Base-by-base conservation (phyloP, 1,284 basidiomycete species). In the Sporisorium graminicola region DNA sequence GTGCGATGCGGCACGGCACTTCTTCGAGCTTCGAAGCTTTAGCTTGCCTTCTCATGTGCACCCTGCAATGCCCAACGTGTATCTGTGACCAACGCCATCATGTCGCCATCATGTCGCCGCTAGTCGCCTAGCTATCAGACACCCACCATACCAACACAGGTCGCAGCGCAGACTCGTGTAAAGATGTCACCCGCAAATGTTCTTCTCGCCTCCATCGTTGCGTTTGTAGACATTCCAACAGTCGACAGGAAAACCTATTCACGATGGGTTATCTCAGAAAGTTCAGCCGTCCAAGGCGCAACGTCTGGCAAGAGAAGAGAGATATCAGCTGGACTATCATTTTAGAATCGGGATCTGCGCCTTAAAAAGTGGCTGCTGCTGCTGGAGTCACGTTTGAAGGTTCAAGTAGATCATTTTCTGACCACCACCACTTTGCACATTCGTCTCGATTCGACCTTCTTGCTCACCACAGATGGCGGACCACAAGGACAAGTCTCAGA, bases 401-500 rank as follows among this genome's bases (percentile, higher is more conserved):
- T 7, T 24, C 18, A 20, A 8, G 16, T 20, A 40, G 40, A 58
- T 27, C 24, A 26, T 26, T 22, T 54, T 37, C 67, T 70, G 47
- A 64, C 57, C 61, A 50, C 22, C 59, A 52, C 16, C 22, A 16
- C 50, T 26, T 47, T 47, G 5, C 37, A 37, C 14, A 26, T 31
- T 27, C 26, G n/a, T 43, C 18, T 13, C 26, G 29, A 44, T 26
- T 33, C 53, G 33, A 35, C 27, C 37, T 20, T 24, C 20, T 61
- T 37, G 26, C 42, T 44, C 44, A 43, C 55, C 29, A 60, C 62
- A 75, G 75, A 82, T 82, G 80, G 78, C 80, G 71, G 74, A 78
- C 70, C 74, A 70, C 72, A 74, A 70, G 64, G 78, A 80, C 76
- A 79, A 81, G 75, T 69, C 79, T 58, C 79, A 81, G 68, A 83